Percentiles rank a stretch among this genome's conserved stretches.
Conservation (phyloP, 2,329 filamentous ascomycete species). For the Chrysoporthe deuterocubensis region DNA sequence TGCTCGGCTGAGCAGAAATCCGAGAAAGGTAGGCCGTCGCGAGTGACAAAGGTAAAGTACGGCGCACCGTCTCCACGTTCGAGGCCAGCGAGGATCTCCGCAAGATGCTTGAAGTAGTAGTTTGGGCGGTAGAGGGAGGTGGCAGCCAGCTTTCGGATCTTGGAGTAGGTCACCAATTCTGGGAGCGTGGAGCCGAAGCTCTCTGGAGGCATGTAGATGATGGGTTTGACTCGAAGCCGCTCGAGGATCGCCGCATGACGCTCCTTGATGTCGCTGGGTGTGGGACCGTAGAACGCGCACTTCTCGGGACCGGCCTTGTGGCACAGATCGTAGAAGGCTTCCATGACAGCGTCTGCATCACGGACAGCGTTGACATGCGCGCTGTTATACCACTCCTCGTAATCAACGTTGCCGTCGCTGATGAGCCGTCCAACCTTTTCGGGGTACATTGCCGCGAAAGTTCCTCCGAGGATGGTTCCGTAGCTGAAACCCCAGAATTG, state of each 20-base stretch:
- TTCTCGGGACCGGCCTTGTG: constrained; percentile 52
- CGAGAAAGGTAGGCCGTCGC: constrained; percentile 23
- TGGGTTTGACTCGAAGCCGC: constrained; percentile 45
- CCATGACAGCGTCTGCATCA: constrained; percentile 59
- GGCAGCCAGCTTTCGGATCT: constrained; percentile 48
- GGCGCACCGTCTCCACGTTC: constrained; percentile 49
- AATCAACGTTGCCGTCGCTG: constrained; percentile 57
- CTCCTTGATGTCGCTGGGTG: constrained; percentile 43
- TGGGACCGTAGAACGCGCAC: constrained; percentile 49
- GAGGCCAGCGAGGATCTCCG: constrained; percentile 47
- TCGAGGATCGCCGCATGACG: constrained; percentile 46
- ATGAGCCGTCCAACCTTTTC: constrained; percentile 54
- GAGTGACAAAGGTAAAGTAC: constrained; percentile 43
- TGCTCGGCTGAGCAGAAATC: constrained; percentile 39
- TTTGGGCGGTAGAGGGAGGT: constrained; percentile 51
- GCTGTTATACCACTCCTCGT: constrained; percentile 57
- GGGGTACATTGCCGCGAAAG: constrained; percentile 57
- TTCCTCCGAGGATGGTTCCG: constrained; percentile 55
- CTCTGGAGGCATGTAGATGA: constrained; percentile 43
- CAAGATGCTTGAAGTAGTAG: constrained; percentile 45
- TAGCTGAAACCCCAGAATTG: constrained; percentile 62
- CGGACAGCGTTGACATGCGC: constrained; percentile 51
- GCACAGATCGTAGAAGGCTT: constrained; percentile 58
- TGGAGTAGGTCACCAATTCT: constrained; percentile 54
- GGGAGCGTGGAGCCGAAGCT: constrained; percentile 46